phyloP scores from a whole-genome alignment of 2,329 filamentous ascomycete species.

The Aspergillus uvarum region DNA sequence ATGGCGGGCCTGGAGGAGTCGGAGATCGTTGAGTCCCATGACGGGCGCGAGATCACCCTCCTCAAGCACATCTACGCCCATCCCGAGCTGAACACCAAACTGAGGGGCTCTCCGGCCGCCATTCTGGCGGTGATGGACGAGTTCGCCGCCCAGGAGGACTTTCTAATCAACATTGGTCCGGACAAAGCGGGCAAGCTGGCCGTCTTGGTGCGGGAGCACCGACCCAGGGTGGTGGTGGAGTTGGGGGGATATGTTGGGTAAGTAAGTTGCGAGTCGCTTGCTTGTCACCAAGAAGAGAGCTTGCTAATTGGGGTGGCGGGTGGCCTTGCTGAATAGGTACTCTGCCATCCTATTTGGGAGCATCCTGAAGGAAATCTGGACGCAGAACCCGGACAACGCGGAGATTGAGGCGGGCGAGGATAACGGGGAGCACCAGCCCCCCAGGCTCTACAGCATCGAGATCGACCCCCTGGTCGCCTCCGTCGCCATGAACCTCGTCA shows the following conservation, averaged over 20 bases:
- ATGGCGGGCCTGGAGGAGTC: neutral
- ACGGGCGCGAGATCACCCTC: neutral
- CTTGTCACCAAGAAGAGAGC: too few relatives aligned
- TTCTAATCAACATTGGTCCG: conserved; percentile 77
- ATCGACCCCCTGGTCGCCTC: too few relatives aligned
- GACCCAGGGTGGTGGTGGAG: conserved; percentile 71
- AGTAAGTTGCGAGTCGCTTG: too few relatives aligned
- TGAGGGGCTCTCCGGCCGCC: neutral
- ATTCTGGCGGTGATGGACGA: conserved; percentile 70
- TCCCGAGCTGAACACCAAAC: neutral
- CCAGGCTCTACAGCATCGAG: too few relatives aligned
- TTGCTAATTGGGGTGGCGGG: too few relatives aligned
- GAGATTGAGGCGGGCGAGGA: too few relatives aligned
- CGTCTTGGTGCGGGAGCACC: conserved; percentile 64
- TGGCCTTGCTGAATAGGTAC: too few relatives aligned
- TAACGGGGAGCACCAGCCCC: too few relatives aligned
- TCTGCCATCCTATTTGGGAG: too few relatives aligned
- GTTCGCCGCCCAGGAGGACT: conserved; percentile 61
- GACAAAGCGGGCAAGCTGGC: conserved; percentile 71
- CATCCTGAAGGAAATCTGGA: too few relatives aligned
- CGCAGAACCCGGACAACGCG: too few relatives aligned
- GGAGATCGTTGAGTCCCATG: neutral
- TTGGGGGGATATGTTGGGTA: conserved; percentile 68
- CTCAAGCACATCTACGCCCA: conserved; percentile 3
- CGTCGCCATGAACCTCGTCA: too few relatives aligned